Evolutionary conservation across 345 rosid species (phyloP).

Genomic region (Gossypium turneri): DNA sequence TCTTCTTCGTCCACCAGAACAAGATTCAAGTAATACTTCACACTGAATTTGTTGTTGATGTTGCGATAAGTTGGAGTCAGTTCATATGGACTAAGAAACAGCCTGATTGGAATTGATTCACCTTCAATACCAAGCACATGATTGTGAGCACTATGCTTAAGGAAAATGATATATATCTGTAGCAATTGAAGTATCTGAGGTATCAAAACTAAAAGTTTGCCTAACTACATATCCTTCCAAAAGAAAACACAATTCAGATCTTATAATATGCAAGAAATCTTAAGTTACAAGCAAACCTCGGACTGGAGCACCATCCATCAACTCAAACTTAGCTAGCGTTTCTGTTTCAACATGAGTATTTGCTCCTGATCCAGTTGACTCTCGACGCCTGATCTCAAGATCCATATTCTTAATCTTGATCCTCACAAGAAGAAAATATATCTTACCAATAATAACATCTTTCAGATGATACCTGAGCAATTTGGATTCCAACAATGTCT

Average conservation of each 20-base stretch:
- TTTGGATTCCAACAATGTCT: conserved; percentile 14
- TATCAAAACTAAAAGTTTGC: neutral
- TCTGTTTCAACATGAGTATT: conserved; percentile 97
- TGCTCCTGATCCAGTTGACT: conserved; percentile 94
- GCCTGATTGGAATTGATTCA: conserved; percentile 92
- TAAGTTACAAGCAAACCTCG: conserved; percentile 50
- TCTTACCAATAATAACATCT: conserved; percentile 95
- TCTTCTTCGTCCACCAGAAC: conserved; percentile 97
- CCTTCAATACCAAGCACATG: conserved; percentile 41
- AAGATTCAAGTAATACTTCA: conserved; percentile 90
- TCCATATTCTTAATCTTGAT: conserved; percentile 99
- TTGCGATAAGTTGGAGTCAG: conserved; percentile 90
- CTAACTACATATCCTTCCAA: neutral
- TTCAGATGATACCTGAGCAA: conserved; percentile 82
- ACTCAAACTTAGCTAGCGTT: conserved; percentile 89
- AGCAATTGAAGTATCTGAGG: neutral
- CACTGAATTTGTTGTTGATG: conserved; percentile 96
- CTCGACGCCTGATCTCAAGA: conserved; percentile 95
- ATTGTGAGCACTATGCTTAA: conserved; percentile 2
- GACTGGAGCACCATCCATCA: conserved; percentile 99
- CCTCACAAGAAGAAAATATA: conserved; percentile 94
- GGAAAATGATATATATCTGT: neutral
- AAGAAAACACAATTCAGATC: neutral
- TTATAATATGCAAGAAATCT: neutral
- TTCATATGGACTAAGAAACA: conserved; percentile 90